Base-by-base conservation (phyloP, 1,139 yeast genomes). In the Groenewaldozyma auringiensis region DNA sequence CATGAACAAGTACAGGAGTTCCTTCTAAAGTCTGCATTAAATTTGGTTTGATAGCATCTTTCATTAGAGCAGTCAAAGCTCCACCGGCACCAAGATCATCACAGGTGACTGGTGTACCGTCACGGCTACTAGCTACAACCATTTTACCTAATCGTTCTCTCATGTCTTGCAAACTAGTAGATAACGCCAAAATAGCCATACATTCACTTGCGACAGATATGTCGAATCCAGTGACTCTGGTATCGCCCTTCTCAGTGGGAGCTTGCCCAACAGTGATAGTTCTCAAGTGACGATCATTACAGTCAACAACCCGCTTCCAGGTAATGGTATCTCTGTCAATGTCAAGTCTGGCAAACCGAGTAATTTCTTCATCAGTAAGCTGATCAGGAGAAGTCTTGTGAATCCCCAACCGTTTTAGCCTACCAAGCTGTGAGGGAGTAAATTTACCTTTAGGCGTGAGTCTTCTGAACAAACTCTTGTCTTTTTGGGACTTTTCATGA, bases 21-120 rank as follows among this genome's bases (percentile, higher is more conserved):
- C 97, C 98, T 70, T 92, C 98, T 55, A 92, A 76, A 43, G 97
- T 88, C 72, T 92, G 98, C 98, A 92, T 92, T 61, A 92, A 72
- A 65, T 87, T 92, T 54, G 98, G 98, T 71, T 92, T 89, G 64
- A 92, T 84, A 37, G 98, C 96, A 65, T 92, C 98, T 72, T 87
- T 89, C 73, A 92, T 78, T 58, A 92, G 74, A 6, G 97, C 98
- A 53, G 96, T 84, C 62, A 92, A 74, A 11, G 98, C 97, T 64
- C 98, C 98, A 40, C 95, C 97, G 66, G 92, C 84, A 43, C 98
- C 97, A 58, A 92, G 76, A 62, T 92, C 98, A 66, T 92, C 97
- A 66, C 95, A 87, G 40, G 98, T 92, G 58, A 92, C 69, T 54
- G 97, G 96, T 50, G 75, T 94, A 53, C 96, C 96, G 21, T 81